Percentiles rank a stretch among this genome's conserved stretches.
phyloP scores from a whole-genome alignment of 2,329 filamentous ascomycete species.

The Simplicillium sp. region DNA sequence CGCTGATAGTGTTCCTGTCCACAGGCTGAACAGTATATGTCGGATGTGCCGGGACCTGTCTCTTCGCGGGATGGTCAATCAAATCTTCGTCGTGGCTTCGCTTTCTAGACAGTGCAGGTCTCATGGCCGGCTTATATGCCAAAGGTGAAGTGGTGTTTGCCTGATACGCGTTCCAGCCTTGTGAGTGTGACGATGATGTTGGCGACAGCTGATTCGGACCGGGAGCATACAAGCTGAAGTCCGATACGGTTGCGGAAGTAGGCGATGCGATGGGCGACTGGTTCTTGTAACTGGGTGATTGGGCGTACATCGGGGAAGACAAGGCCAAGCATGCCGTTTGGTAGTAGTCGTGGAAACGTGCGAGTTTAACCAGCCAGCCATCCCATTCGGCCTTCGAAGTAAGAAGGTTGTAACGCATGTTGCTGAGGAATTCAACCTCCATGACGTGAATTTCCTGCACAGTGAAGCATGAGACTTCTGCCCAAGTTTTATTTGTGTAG shows the following conservation, averaged over 20 bases:
- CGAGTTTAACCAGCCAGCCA: conserved; percentile 74
- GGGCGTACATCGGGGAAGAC: conserved; percentile 18
- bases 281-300: conserved; percentile 27
- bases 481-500: conserved; percentile 99
- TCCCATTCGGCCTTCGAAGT: conserved; percentile 82
- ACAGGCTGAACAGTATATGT: conserved; percentile 1
- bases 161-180: conserved; percentile 29
- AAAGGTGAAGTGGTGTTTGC: conserved; percentile 36
- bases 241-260: conserved; percentile 24
- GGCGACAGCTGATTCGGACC: conserved; percentile 25
- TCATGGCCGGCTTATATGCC: conserved; percentile 33
- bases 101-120: conserved; percentile 34
- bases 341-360: conserved; percentile 76
- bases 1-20: neutral
- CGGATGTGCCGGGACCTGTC: conserved; percentile 20
- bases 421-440: conserved; percentile 99
- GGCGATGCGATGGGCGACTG: conserved; percentile 42
- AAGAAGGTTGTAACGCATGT: conserved; percentile 90
- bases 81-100: conserved; percentile 39
- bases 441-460: conserved; percentile 96
- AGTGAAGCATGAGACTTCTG: conserved; percentile 88
- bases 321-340: conserved; percentile 38
- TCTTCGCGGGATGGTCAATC: conserved; percentile 46
- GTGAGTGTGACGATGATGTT: conserved; percentile 25
- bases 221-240: conserved; percentile 23